A percentile compares a stretch with the other conserved stretches of the same genome.
Conservation (phyloP, 345 rosid species). For the Salix udensis region DNA sequence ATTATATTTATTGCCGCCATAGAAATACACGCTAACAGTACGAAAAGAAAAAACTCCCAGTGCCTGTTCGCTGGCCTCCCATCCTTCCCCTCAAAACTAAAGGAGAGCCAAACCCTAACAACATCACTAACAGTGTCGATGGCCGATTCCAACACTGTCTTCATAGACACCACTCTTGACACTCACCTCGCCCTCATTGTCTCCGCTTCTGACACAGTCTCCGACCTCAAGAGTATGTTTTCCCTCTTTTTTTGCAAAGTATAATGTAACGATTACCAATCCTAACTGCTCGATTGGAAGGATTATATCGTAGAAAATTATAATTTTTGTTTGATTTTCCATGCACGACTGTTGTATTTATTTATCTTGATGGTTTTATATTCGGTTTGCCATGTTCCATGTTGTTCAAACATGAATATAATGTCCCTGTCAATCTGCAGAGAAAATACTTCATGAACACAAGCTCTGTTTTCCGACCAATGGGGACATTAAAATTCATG, state of each 20-base stretch:
- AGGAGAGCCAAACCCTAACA: too few species aligned
- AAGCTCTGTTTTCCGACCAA: slow-evolving; percentile 42
- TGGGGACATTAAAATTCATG: slow-evolving; percentile 43
- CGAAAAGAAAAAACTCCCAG: neutral
- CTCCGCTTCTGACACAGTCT: slow-evolving; percentile 47
- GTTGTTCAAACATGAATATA: too few species aligned
- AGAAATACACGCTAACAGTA: neutral
- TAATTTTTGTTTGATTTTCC: too few species aligned
- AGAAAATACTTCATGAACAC: slow-evolving; percentile 43
- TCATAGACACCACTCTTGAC: slow-evolving; percentile 55
- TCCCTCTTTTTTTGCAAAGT: neutral
- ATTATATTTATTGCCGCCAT: neutral
- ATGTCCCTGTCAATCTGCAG: slow-evolving; percentile 23
- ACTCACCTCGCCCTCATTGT: slow-evolving; percentile 51
- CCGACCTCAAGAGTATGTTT: slow-evolving; percentile 50
- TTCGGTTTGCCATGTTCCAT: too few species aligned
- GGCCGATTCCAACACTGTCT: slow-evolving; percentile 32
- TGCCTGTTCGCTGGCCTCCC: neutral
- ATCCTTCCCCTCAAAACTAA: too few species aligned
- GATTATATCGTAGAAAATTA: too few species aligned
- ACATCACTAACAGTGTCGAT: neutral
- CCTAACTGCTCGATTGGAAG: too few species aligned
- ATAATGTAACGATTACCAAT: too few species aligned
- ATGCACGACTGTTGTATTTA: too few species aligned
- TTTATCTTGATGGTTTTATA: too few species aligned